Conservation (phyloP, 2,329 filamentous ascomycete species). For the Fusarium virguliforme region DNA sequence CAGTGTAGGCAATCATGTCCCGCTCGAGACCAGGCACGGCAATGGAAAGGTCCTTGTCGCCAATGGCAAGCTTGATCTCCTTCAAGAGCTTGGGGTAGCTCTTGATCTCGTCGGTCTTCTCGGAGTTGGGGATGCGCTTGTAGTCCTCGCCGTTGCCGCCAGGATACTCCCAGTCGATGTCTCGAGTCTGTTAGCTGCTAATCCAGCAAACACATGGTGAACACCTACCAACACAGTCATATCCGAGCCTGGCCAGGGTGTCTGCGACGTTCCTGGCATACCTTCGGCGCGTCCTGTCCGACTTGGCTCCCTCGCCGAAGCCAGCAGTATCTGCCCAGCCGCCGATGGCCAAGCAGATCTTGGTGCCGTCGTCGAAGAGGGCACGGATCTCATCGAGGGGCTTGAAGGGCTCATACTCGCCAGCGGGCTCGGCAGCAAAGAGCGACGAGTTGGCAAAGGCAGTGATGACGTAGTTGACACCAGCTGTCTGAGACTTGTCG, state of each 20-base stretch:
- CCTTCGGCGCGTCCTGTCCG: slow-evolving; percentile 61
- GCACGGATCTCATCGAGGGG: slow-evolving; percentile 66
- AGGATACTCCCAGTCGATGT: slow-evolving; percentile 78
- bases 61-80: slow-evolving; percentile 72
- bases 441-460: slow-evolving; percentile 67
- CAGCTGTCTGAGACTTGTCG: slow-evolving; percentile 56
- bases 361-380: slow-evolving; percentile 68
- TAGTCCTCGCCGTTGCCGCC: slow-evolving; percentile 80
- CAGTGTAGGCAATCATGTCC: slow-evolving; percentile 80
- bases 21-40: slow-evolving; percentile 74
- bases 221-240: slow-evolving; percentile 72
- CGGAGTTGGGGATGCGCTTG: slow-evolving; percentile 71
- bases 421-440: slow-evolving; percentile 61
- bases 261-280: slow-evolving; percentile 73
- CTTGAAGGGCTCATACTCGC: slow-evolving; percentile 69
- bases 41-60: slow-evolving; percentile 75
- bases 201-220: not conserved
- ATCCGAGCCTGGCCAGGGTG: slow-evolving; percentile 69
- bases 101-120: slow-evolving; percentile 73
- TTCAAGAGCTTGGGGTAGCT: slow-evolving; percentile 74
- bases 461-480: slow-evolving; percentile 70
- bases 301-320: slow-evolving; percentile 67
- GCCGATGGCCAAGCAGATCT: slow-evolving; percentile 76
- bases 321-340: slow-evolving; percentile 76
- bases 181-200: slow-evolving; percentile 50